Percentiles rank a stretch among this genome's conserved stretches.
These are phyloP conservation scores for Clarireedia homoeocarpa DNA, from an alignment of 2,329 filamentous ascomycete species.

Conservation along the genomic window DNA sequence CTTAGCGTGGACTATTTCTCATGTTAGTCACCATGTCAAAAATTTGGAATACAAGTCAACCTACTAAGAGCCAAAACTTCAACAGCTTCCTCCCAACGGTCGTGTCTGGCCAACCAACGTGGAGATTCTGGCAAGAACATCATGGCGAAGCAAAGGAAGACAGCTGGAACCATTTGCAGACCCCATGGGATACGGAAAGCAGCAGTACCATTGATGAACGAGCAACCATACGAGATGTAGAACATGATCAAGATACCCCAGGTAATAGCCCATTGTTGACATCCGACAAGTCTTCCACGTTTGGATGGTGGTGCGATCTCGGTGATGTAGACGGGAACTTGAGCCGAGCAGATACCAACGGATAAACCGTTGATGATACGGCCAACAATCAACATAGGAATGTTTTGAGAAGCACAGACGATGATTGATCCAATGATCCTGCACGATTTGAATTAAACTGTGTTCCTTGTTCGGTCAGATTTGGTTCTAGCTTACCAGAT, in stretches of 20 bases:
- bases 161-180: slow-evolving; percentile 52
- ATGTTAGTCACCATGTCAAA: slow-evolving; percentile 13
- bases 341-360: slow-evolving; percentile 54
- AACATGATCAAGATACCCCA: slow-evolving; percentile 66
- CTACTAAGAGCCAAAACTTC: slow-evolving; percentile 21
- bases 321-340: slow-evolving; percentile 61
- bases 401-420: slow-evolving; percentile 49
- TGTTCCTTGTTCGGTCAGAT: background rate
- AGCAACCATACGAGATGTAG: slow-evolving; percentile 52
- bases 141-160: slow-evolving; percentile 50
- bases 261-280: slow-evolving; percentile 55
- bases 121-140: slow-evolving; percentile 55
- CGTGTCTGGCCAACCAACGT: slow-evolving; percentile 54
- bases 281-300: slow-evolving; percentile 59
- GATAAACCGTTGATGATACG: slow-evolving; percentile 56
- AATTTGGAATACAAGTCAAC: background rate
- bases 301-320: slow-evolving; percentile 52
- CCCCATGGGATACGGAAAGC: slow-evolving; percentile 60
- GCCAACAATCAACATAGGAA: slow-evolving; percentile 43
- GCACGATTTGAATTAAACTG: slow-evolving; percentile 23
- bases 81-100: slow-evolving; percentile 53
- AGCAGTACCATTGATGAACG: slow-evolving; percentile 24
- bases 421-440: slow-evolving; percentile 55
- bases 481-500: slow-evolving; percentile 32
- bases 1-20: slow-evolving; percentile 49